Conservation (phyloP, 2,329 filamentous ascomycete species). For the Apiospora malaysiana region DNA sequence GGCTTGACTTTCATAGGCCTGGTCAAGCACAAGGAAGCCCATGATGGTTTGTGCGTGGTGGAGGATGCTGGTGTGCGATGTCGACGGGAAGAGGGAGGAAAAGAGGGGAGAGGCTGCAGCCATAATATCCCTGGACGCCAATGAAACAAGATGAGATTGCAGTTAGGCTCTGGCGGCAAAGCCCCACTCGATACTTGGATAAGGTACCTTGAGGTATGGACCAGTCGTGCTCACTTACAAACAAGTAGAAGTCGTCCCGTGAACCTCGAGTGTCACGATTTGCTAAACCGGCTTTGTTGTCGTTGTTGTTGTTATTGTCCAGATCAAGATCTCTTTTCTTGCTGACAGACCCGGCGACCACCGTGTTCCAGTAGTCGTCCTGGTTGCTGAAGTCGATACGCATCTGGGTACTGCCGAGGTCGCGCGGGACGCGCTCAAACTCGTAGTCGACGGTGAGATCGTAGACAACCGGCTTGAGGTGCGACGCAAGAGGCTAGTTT, state of each 20-base stretch:
- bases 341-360: constrained; percentile 36
- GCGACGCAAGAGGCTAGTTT: too few species aligned
- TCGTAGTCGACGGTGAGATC: constrained; percentile 49
- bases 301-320: too few species aligned
- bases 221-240: not conserved
- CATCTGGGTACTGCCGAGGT: constrained; percentile 40
- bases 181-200: not conserved
- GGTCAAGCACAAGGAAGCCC: constrained; percentile 19
- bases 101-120: not conserved
- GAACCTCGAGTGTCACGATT: too few species aligned
- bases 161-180: not conserved
- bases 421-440: constrained; percentile 41
- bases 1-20: constrained; percentile 17
- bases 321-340: constrained; percentile 31
- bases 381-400: constrained; percentile 48
- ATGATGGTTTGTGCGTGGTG: constrained; percentile 5
- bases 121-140: not conserved
- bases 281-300: too few species aligned
- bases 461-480: constrained; percentile 38
- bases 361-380: constrained; percentile 43
- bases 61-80: constrained; percentile 3
- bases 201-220: constrained; percentile 2
- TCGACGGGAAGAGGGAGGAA: not conserved
- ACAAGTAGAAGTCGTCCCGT: not conserved
- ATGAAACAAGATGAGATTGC: constrained; percentile 1